Conservation (phyloP, 2,329 filamentous ascomycete species). For the Rutstroemia sp. region DNA sequence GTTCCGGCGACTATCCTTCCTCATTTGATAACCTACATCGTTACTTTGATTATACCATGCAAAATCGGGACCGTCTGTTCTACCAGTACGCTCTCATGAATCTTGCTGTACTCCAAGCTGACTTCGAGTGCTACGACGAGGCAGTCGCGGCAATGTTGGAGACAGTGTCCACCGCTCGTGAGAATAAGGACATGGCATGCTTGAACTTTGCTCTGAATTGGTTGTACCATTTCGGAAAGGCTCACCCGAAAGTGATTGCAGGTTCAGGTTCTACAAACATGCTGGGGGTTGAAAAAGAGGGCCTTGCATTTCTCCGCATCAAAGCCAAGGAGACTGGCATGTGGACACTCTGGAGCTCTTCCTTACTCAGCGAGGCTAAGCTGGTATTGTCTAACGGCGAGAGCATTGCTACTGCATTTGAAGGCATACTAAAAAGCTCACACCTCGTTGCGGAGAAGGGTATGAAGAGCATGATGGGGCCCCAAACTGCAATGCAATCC, state of each 20-base stretch:
- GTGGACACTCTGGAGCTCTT: conserved; percentile 77
- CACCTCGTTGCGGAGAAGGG: conserved; percentile 75
- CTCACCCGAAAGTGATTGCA: conserved; percentile 68
- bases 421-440: conserved; percentile 74
- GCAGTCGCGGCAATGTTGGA: conserved; percentile 93
- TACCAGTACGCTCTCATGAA: conserved; percentile 96
- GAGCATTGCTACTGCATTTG: conserved; percentile 56
- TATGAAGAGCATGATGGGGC: conserved; percentile 64
- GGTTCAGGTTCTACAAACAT: conserved; percentile 65
- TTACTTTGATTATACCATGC: conserved; percentile 96
- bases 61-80: conserved; percentile 71
- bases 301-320: conserved; percentile 71
- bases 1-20: conserved; percentile 79
- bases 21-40: conserved; percentile 87
- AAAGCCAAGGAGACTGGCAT: conserved; percentile 83
- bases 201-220: conserved; percentile 94
- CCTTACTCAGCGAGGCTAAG: conserved; percentile 79
- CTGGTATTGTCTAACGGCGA: conserved; percentile 66
- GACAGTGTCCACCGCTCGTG: conserved; percentile 86
- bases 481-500: conserved; percentile 65
- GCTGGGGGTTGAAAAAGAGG: conserved; percentile 73
- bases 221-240: conserved; percentile 89
- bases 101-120: conserved; percentile 84
- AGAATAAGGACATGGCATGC: conserved; percentile 87
- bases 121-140: conserved; percentile 87